Evolutionary conservation across 306 rosid genomes (phyloP).

Genomic region (Luffa aegyptiaca): DNA sequence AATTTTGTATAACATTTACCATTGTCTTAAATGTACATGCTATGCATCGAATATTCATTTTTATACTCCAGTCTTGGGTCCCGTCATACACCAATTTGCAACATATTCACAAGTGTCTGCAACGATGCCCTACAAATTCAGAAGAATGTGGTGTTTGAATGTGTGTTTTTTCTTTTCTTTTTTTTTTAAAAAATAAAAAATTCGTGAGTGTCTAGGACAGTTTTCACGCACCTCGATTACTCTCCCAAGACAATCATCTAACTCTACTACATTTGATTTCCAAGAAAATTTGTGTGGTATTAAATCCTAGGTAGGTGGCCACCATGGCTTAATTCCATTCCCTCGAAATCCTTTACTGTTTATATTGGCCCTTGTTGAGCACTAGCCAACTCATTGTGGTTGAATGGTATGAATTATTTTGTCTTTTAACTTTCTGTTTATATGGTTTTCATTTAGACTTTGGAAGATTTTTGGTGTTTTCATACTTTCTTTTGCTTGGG

Average conservation of each 20-base stretch:
- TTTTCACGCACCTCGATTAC: neutral
- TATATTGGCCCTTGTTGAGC: neutral
- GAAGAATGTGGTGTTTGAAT: neutral
- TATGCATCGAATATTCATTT: neutral
- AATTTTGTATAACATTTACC: neutral
- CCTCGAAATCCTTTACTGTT: neutral
- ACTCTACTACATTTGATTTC: neutral
- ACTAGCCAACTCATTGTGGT: neutral
- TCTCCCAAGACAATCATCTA: neutral
- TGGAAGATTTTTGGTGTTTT: neutral
- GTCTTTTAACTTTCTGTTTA: neutral
- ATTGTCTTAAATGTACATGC: neutral
- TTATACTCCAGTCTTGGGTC: neutral
- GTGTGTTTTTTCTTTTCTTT: too few species aligned
- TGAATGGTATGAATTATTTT: neutral
- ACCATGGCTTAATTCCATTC: neutral
- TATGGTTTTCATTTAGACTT: neutral
- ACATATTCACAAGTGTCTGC: neutral
- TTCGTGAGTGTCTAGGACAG: neutral
- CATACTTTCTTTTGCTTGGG: neutral
- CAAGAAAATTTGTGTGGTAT: neutral
- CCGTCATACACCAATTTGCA: neutral
- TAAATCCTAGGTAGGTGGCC: neutral
- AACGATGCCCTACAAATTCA: neutral
- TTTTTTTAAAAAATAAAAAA: too few species aligned